A percentile compares a stretch with the other conserved stretches of the same genome.
Conservation (phyloP, 768 basidiomycete species). For the Naganishia vishniacii region DNA sequence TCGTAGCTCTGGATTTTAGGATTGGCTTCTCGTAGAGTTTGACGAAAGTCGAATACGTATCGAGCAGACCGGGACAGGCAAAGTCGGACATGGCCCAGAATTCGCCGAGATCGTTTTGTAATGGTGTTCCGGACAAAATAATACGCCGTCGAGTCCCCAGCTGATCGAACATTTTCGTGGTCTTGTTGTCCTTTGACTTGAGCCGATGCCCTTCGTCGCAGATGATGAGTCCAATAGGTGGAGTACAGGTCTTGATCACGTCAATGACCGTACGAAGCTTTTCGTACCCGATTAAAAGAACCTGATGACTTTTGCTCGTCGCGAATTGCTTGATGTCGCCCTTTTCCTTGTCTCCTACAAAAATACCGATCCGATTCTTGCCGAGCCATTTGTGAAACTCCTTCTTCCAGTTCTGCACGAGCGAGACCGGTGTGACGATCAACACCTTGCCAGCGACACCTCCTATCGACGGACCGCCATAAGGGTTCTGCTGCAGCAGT, state of each 20-base stretch:
- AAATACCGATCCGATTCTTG: slow-evolving; percentile 56
- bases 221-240: slow-evolving; percentile 84
- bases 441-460: slow-evolving; percentile 66
- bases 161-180: slow-evolving; percentile 74
- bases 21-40: slow-evolving; percentile 80
- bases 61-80: slow-evolving; percentile 85
- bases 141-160: slow-evolving; percentile 70
- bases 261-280: slow-evolving; percentile 65
- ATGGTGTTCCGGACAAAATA: slow-evolving; percentile 87
- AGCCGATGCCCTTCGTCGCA: slow-evolving; percentile 98
- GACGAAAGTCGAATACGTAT: slow-evolving; percentile 47
- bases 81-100: slow-evolving; percentile 97
- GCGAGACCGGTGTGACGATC: slow-evolving; percentile 88
- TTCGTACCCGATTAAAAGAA: slow-evolving; percentile 93
- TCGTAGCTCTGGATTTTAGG: slow-evolving; percentile 73
- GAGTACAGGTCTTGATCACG: slow-evolving; percentile 51
- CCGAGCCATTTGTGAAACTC: slow-evolving; percentile 81
- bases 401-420: slow-evolving; percentile 89
- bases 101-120: slow-evolving; percentile 92
- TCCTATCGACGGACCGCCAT: slow-evolving; percentile 46
- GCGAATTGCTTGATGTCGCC: slow-evolving; percentile 61
- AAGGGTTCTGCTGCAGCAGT: slow-evolving; percentile 80
- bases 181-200: slow-evolving; percentile 87
- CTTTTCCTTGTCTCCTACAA: slow-evolving; percentile 61
- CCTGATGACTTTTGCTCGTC: slow-evolving; percentile 53